Percentiles rank a stretch among this genome's conserved stretches.
Conservation (phyloP, 768 basidiomycete genomes). For the Suillus lakei region DNA sequence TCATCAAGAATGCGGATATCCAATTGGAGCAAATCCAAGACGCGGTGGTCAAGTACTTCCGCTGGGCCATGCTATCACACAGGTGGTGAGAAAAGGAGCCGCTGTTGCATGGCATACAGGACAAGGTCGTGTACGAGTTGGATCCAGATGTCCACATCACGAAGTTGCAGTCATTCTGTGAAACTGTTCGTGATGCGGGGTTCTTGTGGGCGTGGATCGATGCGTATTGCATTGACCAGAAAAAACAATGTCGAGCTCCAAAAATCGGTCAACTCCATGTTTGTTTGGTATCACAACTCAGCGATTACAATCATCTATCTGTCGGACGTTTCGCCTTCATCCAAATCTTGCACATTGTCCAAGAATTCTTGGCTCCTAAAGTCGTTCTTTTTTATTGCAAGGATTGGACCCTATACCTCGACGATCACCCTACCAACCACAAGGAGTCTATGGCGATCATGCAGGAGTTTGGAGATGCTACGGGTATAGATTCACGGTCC, state of each 20-base stretch:
- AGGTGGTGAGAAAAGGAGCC: constrained; percentile 27
- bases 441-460: neutral
- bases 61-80: constrained; percentile 33
- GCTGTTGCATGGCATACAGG: constrained; percentile 20
- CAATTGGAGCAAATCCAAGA: neutral
- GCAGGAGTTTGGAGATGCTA: neutral
- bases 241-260: constrained; percentile 25
- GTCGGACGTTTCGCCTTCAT: constrained; percentile 18
- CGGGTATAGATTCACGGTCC: neutral
- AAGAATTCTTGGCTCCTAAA: constrained; percentile 29
- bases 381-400: constrained; percentile 30
- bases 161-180: constrained; percentile 35
- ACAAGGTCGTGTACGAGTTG: constrained; percentile 25
- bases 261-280: constrained; percentile 36
- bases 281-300: constrained; percentile 30
- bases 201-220: constrained; percentile 35
- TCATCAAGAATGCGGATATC: neutral
- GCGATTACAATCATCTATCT: constrained; percentile 32
- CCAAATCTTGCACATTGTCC: neutral
- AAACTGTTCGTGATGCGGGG: constrained; percentile 31
- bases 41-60: constrained; percentile 25
- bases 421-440: neutral
- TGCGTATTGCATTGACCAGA: constrained; percentile 33
- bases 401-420: constrained; percentile 21
- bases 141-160: neutral